Percentiles rank a stretch among this genome's conserved stretches.
phyloP scores from a whole-genome alignment of 345 rosid species.

The Hevea brasiliensis region DNA sequence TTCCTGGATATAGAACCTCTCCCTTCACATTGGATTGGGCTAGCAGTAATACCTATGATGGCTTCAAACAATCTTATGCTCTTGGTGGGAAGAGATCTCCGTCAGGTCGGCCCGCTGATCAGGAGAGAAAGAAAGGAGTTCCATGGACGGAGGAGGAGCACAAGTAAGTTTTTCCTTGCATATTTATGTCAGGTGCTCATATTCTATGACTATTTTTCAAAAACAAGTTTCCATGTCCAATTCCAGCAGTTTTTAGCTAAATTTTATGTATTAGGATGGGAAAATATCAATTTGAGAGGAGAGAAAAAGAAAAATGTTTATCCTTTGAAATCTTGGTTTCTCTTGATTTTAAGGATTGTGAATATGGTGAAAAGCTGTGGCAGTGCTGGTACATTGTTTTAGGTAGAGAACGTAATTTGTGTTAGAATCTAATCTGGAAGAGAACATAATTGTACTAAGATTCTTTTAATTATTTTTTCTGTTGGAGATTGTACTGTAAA shows the following conservation, averaged over 20 bases:
- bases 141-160: slow-evolving; percentile 44
- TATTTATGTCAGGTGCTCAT: neutral
- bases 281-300: neutral
- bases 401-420: slow-evolving; percentile 1
- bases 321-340: neutral
- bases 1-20: slow-evolving; percentile 39
- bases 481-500: neutral
- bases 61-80: slow-evolving; percentile 49
- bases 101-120: slow-evolving; percentile 41
- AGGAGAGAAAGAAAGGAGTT: slow-evolving; percentile 37
- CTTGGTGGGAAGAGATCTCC: slow-evolving; percentile 67
- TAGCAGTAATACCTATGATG: slow-evolving; percentile 40
- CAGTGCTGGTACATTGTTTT: neutral
- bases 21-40: slow-evolving; percentile 62
- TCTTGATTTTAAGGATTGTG: neutral
- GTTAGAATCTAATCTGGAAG: slow-evolving; percentile 14
- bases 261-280: neutral
- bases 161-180: slow-evolving; percentile 26
- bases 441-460: slow-evolving; percentile 5
- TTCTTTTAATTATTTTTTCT: neutral
- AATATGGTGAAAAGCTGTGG: neutral
- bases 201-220: neutral
- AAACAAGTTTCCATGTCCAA: neutral
- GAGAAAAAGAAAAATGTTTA: too few species aligned
- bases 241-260: neutral